Conservation (phyloP, 1,139 yeast genomes). For the Pichia sp. region DNA sequence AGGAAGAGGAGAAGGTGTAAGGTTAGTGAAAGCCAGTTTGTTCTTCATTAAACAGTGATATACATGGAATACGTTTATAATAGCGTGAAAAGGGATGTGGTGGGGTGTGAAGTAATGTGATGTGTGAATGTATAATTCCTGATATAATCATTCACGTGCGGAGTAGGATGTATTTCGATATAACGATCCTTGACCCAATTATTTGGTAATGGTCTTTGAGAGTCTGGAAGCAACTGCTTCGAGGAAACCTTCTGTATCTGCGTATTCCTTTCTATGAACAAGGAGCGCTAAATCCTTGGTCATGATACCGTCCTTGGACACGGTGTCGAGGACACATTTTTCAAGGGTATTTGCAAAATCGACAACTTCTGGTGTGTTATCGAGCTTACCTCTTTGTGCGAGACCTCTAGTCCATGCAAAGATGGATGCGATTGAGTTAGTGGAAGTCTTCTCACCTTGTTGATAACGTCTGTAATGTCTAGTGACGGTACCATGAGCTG, state of each 20-base stretch:
- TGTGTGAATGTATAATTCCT: neutral
- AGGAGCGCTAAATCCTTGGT: conserved; percentile 93
- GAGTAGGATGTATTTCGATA: neutral
- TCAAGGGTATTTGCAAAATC: conserved; percentile 74
- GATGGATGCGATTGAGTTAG: conserved; percentile 96
- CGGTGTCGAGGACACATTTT: conserved; percentile 80
- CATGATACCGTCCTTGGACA: conserved; percentile 78
- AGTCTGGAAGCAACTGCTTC: conserved; percentile 63
- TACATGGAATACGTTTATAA: neutral
- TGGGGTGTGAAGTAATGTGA: too few species aligned
- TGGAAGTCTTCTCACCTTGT: conserved; percentile 95
- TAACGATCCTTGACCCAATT: too few species aligned
- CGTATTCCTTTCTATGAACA: conserved; percentile 71
- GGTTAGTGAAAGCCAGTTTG: conserved; percentile 2
- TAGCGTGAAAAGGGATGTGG: too few species aligned
- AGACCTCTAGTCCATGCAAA: conserved; percentile 96
- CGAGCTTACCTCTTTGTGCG: conserved; percentile 71
- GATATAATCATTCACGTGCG: neutral
- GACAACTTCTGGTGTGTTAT: conserved; percentile 75
- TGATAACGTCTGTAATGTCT: conserved; percentile 94
- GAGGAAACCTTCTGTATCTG: conserved; percentile 85
- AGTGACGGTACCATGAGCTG: conserved; percentile 97
- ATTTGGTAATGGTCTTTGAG: conserved; percentile 13
- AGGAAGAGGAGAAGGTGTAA: neutral
- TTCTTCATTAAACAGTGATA: conserved; percentile 3